Percentiles rank a stretch among this genome's conserved stretches.
Evolutionary conservation across 2,329 filamentous ascomycete genomes (phyloP).

Genomic region (Magnaporthiopsis rhizophila): DNA sequence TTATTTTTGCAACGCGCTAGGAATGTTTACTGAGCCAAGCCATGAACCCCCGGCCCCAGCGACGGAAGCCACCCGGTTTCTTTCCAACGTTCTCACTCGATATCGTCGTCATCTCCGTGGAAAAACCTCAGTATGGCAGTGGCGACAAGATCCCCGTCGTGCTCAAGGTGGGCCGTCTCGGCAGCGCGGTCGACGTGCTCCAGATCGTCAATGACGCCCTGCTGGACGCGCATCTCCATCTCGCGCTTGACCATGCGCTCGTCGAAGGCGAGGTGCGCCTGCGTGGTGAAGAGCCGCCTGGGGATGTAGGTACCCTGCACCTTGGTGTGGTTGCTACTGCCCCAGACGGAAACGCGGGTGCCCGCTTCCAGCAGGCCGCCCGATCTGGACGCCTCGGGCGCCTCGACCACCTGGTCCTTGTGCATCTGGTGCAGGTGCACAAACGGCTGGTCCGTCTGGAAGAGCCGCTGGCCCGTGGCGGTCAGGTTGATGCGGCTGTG

Average conservation of each 20-base stretch:
- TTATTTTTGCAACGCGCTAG: neutral
- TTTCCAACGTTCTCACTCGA: neutral
- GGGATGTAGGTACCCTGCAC: constrained; percentile 68
- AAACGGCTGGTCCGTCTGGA: constrained; percentile 42
- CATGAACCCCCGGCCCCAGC: neutral
- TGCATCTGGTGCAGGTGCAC: constrained; percentile 73
- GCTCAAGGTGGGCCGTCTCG: constrained; percentile 50
- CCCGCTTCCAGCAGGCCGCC: constrained; percentile 27
- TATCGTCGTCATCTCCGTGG: constrained; percentile 35
- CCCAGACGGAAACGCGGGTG: constrained; percentile 47
- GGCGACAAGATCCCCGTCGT: constrained; percentile 63
- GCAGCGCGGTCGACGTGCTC: constrained; percentile 44
- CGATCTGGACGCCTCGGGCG: constrained; percentile 31
- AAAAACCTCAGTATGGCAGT: constrained; percentile 57
- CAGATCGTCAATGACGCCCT: constrained; percentile 51
- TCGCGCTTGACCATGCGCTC: constrained; percentile 59
- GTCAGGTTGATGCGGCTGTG: constrained; percentile 59
- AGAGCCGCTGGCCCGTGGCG: constrained; percentile 57
- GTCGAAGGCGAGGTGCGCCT: constrained; percentile 74
- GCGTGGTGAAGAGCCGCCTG: constrained; percentile 59
- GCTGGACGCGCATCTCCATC: constrained; percentile 49
- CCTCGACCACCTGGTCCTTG: constrained; percentile 58
- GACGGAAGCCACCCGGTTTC: too few species aligned
- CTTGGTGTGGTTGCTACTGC: constrained; percentile 53
- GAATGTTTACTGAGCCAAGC: neutral